Percentiles rank a stretch among this genome's conserved stretches.
These are phyloP conservation scores for Aspergillus sclerotioniger DNA, from an alignment of 495 filamentous ascomycete species.

Conservation along the genomic window DNA sequence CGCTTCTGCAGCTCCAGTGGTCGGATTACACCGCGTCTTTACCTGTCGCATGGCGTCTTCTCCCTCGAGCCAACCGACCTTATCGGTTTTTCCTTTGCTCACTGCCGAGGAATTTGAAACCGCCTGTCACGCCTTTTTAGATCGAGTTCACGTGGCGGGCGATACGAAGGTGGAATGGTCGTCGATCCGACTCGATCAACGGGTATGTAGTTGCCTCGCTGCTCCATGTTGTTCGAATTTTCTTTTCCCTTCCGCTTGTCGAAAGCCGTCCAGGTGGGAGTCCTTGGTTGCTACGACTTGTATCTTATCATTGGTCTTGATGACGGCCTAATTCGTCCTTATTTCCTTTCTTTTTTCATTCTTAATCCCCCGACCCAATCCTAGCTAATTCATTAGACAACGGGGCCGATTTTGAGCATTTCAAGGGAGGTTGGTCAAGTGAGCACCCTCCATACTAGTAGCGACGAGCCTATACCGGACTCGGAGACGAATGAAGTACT, in stretches of 20 bases:
- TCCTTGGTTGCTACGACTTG: not conserved
- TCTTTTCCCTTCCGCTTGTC: not conserved
- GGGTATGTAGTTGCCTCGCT: conserved; percentile 3
- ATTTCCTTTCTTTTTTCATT: conserved; percentile 9
- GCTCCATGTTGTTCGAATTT: not conserved
- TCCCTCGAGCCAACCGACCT: conserved; percentile 1
- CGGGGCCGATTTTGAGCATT: conserved; percentile 35
- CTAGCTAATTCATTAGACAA: conserved; percentile 26
- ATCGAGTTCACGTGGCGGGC: conserved; percentile 42
- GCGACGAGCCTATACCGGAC: conserved; percentile 3
- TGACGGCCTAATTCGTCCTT: conserved; percentile 2
- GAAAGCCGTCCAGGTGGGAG: not conserved
- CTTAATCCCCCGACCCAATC: too few relatives aligned
- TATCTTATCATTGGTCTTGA: not conserved
- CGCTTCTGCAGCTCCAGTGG: conserved; percentile 10
- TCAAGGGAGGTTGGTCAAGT: conserved; percentile 25
- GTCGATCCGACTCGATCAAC: conserved; percentile 26
- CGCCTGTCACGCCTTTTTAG: conserved; percentile 57
- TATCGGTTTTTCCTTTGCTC: conserved; percentile 52
- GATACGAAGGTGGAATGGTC: conserved; percentile 24
- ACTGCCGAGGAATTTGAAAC: conserved; percentile 56
- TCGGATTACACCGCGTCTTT: conserved; percentile 22
- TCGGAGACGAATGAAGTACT: conserved; percentile 18
- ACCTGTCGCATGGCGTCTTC: conserved; percentile 24
- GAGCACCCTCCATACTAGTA: not conserved